These are phyloP conservation scores for Ophiostoma ulmi DNA, from an alignment of 2,329 filamentous ascomycete genomes.

Conservation along the genomic window DNA sequence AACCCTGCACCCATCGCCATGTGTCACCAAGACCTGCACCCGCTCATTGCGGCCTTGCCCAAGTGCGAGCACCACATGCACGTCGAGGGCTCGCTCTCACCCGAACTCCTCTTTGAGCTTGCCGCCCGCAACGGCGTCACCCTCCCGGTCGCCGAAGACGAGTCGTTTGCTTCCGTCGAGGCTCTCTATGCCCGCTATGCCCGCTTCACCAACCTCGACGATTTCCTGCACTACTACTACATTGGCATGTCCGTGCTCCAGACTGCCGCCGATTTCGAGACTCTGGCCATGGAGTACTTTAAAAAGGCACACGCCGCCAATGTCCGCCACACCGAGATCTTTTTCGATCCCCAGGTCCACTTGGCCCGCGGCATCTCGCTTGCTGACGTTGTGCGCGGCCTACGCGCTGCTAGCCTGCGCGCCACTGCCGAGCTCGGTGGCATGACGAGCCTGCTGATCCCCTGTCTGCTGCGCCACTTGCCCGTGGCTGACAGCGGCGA, in stretches of 20 bases:
- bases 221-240: slow-evolving; percentile 73
- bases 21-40: slow-evolving; percentile 52
- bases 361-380: slow-evolving; percentile 58
- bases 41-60: slow-evolving; percentile 60
- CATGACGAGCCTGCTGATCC: slow-evolving; percentile 61
- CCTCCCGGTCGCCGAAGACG: slow-evolving; percentile 51
- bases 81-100: slow-evolving; percentile 69
- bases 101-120: slow-evolving; percentile 63
- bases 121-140: slow-evolving; percentile 60
- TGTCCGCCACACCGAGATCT: slow-evolving; percentile 69
- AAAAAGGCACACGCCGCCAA: slow-evolving; percentile 57
- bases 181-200: slow-evolving; percentile 60
- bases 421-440: slow-evolving; percentile 56
- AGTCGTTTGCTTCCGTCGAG: slow-evolving; percentile 57
- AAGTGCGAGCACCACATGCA: slow-evolving; percentile 83
- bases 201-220: slow-evolving; percentile 64
- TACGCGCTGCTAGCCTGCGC: slow-evolving; percentile 53
- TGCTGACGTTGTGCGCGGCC: slow-evolving; percentile 58
- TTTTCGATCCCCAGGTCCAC: slow-evolving; percentile 78
- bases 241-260: slow-evolving; percentile 67
- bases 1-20: slow-evolving; percentile 36
- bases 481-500: slow-evolving; percentile 52
- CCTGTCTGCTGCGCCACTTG: slow-evolving; percentile 68
- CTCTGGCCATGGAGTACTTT: slow-evolving; percentile 68
- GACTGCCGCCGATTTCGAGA: slow-evolving; percentile 63